Base-by-base conservation (phyloP, 179 eudicot species). In the Gypsophila paniculata region DNA sequence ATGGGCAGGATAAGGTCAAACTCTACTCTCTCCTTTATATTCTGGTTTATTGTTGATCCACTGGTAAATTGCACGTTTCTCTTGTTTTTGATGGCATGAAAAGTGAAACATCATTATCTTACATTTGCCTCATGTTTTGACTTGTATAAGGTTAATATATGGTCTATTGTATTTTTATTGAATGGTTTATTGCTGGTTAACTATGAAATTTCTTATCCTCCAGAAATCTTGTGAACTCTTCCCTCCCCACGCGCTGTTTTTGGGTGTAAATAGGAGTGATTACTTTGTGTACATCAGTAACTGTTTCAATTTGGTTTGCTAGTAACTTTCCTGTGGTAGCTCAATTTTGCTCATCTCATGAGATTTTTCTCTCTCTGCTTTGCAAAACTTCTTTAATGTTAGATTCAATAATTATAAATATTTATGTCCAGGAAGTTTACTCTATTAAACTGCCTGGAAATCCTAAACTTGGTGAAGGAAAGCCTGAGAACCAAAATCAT, bases 401-500 rank as follows among this genome's bases (percentile, higher is more conserved):
- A 55, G 34, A 29, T 29, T 71, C 10, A 13, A 38, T 32, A 18
- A 34, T 38, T 34, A 36, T 61, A 66, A 42, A 32, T 53, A 36
- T 23, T 58, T 67, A 25, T 53, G 51, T 82, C 69, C 88, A 95
- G 99, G 99, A 95, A 83, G 88, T 95, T 36, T 95, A 95, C 83
- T 86, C 96, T 17, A 84, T 95, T 61, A 95, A 87, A 73, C 74
- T 95, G 80, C 99, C 99, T 0, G 99, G 99, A 75, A 85, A 95
- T 86, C 99, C 99, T 26, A 95, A 93, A 82, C 87, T 95, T 77
- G 99, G 99, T 67, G 99, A 92, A 76, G 99, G 99, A 58, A 95
- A 95, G 80, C 97, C 99, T 18, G 99, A 95, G 86, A 95, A 95
- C 84, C 99, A 93, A 76, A 95, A 95, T 66, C 99, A 95, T 79